Evolutionary conservation across 306 rosid genomes (phyloP).

Genomic region (Malus sieversii): DNA sequence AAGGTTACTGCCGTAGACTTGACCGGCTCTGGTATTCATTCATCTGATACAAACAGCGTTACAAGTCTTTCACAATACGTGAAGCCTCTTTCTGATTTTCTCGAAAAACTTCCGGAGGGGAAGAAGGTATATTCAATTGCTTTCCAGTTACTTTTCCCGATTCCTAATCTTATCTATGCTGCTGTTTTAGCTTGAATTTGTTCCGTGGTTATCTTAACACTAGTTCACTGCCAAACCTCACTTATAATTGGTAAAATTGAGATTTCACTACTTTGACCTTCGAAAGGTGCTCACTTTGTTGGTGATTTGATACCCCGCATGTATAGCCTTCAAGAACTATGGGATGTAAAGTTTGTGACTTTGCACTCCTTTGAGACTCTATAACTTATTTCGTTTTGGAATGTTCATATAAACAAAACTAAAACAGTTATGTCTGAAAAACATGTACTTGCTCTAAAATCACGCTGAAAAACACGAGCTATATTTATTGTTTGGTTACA

Average conservation of each 20-base stretch:
- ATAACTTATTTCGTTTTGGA: not conserved
- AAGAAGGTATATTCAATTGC: slow-evolving; percentile 48
- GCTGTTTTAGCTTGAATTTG: not conserved
- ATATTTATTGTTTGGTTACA: not conserved
- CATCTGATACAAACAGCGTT: slow-evolving; percentile 63
- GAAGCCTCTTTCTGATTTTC: slow-evolving; percentile 75
- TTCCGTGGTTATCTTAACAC: not conserved
- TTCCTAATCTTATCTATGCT: not conserved
- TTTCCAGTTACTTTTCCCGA: not conserved
- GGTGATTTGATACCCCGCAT: not conserved
- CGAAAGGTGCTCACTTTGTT: not conserved
- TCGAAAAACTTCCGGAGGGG: slow-evolving; percentile 68
- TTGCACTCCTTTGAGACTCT: not conserved
- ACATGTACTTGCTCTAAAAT: not conserved
- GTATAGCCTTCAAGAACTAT: not conserved
- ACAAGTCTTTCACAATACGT: slow-evolving; percentile 68
- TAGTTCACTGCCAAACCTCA: not conserved
- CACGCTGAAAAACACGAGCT: not conserved
- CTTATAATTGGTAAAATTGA: not conserved
- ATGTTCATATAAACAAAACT: not conserved
- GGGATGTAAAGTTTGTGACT: not conserved
- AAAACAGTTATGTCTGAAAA: not conserved
- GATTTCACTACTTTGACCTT: not conserved
- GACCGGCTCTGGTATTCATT: slow-evolving; percentile 87
- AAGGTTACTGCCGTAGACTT: slow-evolving; percentile 82